Base-by-base conservation (phyloP, 169 alveolate species). In the Eimeria zaria region DNA sequence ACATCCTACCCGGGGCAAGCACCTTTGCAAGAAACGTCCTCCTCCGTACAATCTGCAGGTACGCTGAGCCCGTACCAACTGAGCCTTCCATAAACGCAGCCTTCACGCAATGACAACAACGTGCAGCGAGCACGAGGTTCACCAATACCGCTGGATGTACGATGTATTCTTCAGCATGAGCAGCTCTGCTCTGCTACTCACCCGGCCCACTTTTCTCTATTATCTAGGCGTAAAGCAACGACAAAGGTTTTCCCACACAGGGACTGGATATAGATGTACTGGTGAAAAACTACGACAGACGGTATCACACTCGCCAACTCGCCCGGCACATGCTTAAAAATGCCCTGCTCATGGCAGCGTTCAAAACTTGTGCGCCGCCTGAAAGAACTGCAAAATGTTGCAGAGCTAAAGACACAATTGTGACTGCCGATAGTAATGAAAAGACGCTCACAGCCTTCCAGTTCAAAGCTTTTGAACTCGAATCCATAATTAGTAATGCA, bases 1-100 rank as follows among this genome's bases (percentile, higher is more conserved):
- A 14, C 33, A 1, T 36, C 7, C 80, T 22, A 3, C 16, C 8
- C 48, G 33, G n/a, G 8, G 12, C 48, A 33, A 30, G 7, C 48
- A 6, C 14, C 51, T 69, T 36, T 1, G 16, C 33, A 14, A 12
- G 30, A 33, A 69, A 69, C 30, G 0, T 9, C 33, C 48, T 48
- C 44, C 11, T 5, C n/a, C 80, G 80, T 27, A 69, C 80, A 69
- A 69, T 30, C 80, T 69, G 80, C 80, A 69, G 48, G 80, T 33
- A 48, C 24, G 33, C 51, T 69, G n/a, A 69, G 27, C 24, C 80
- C 33, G 11, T 33, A 36, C 30, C 27, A 33, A 12, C 16, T 30
- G 48, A 0, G 5, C 39, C 16, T 69, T 12, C 8, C 27, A 5
- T 69, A 36, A 48, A 30, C n/a, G 1, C 51, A 33, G 22, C n/a